Conservation (phyloP, 2,329 filamentous ascomycete species). For the Alternaria rosae region DNA sequence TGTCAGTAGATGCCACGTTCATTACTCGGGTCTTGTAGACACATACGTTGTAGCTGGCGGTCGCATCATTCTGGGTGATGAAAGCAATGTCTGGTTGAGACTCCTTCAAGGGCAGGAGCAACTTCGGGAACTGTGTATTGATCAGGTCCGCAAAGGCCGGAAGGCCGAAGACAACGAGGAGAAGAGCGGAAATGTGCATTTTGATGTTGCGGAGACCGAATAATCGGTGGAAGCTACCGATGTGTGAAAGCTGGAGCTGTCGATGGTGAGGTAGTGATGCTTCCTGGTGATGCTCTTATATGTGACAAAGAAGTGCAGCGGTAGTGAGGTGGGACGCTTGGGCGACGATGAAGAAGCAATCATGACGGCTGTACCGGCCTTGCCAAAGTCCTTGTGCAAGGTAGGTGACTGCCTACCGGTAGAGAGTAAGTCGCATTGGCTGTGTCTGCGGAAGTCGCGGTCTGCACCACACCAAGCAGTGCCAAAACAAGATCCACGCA, state of each 20-base stretch:
- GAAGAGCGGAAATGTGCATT: slow-evolving; percentile 34
- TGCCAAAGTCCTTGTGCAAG: background rate
- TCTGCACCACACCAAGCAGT: background rate
- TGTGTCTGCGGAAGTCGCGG: background rate
- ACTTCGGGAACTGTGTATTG: slow-evolving; percentile 38
- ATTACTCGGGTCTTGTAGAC: background rate
- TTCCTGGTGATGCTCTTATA: background rate
- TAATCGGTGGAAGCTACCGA: background rate
- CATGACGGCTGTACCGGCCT: background rate
- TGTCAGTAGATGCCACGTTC: background rate
- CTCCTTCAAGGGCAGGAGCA: slow-evolving; percentile 44
- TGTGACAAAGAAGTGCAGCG: background rate
- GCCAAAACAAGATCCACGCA: background rate
- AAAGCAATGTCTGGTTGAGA: slow-evolving; percentile 26
- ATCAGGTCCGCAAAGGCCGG: slow-evolving; percentile 20
- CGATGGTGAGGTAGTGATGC: background rate
- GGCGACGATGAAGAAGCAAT: background rate
- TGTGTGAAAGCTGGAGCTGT: background rate
- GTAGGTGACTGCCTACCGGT: background rate
- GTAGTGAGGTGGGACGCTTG: background rate
- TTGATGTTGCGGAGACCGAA: slow-evolving; percentile 1
- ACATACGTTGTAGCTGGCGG: slow-evolving; percentile 29
- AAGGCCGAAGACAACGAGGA: slow-evolving; percentile 27
- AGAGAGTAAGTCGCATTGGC: background rate
- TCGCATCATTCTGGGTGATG: slow-evolving; percentile 32